phyloP scores from a whole-genome alignment of 768 basidiomycete genomes.

The Suillus variegatus region DNA sequence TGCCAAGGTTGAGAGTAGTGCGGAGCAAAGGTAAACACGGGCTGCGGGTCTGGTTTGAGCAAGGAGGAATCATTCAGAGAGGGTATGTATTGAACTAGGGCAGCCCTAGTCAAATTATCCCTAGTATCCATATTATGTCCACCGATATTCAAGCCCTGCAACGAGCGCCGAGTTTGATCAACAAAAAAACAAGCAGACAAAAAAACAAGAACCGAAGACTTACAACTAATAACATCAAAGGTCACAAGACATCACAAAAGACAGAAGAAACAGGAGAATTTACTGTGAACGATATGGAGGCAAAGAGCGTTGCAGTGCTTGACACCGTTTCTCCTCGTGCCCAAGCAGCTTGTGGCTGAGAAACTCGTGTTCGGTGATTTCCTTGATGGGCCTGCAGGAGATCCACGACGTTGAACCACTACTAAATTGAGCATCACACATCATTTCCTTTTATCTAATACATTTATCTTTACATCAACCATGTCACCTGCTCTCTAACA shows the following conservation, averaged over 20 bases:
- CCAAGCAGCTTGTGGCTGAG: constrained; percentile 30
- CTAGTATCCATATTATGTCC: constrained; percentile 33
- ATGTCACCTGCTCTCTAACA: constrained; percentile 12
- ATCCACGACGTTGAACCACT: constrained; percentile 2
- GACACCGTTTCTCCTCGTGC: constrained; percentile 30
- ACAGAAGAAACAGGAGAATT: constrained; percentile 14
- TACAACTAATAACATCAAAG: constrained; percentile 27
- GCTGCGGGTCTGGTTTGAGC: constrained; percentile 17
- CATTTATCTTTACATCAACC: constrained; percentile 13
- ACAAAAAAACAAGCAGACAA: constrained; percentile 1
- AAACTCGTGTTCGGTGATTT: constrained; percentile 35
- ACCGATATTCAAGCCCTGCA: constrained; percentile 35
- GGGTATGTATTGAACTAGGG: constrained; percentile 20
- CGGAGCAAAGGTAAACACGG: constrained; percentile 18
- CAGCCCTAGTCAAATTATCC: constrained; percentile 31
- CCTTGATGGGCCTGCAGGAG: constrained; percentile 18
- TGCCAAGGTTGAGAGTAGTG: constrained; percentile 20
- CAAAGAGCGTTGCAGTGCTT: constrained; percentile 12
- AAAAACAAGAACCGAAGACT: constrained; percentile 6
- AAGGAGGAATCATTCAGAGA: constrained; percentile 13
- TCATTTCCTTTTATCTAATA: constrained; percentile 15
- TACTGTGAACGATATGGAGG: neutral
- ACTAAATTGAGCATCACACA: constrained; percentile 11
- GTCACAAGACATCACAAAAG: constrained; percentile 22
- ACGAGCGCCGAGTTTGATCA: constrained; percentile 8